Conservation (phyloP, 164 flowering plant genomes). For the Vitis riparia region DNA sequence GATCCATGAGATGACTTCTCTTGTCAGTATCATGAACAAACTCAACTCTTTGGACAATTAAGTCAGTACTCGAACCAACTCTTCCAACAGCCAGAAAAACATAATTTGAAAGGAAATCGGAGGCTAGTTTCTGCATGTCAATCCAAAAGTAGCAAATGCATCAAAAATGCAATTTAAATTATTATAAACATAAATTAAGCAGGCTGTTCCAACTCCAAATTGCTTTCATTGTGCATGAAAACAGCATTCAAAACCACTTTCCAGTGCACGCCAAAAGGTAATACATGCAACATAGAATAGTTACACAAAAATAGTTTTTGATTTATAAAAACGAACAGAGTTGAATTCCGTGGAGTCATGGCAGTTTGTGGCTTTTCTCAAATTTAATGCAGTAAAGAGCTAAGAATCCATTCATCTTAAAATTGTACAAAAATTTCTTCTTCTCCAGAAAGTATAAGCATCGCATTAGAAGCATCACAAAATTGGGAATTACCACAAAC, state of each 20-base stretch:
- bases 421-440: neutral
- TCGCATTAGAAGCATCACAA: neutral
- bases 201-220: neutral
- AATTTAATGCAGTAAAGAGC: neutral
- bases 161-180: neutral
- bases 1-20: slow-evolving; percentile 63
- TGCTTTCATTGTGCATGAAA: neutral
- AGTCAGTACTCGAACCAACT: slow-evolving; percentile 70
- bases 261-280: neutral
- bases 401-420: neutral
- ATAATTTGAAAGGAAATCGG: slow-evolving; percentile 53
- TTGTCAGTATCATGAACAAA: slow-evolving; percentile 55
- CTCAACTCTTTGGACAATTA: slow-evolving; percentile 60
- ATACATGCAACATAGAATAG: neutral
- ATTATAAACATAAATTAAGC: neutral
- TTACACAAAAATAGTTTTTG: too few relatives aligned
- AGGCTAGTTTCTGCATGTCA: slow-evolving; percentile 53
- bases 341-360: neutral
- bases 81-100: slow-evolving; percentile 66
- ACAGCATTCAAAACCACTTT: neutral
- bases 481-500: neutral
- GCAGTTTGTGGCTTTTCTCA: neutral
- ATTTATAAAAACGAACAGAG: neutral
- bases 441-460: too few relatives aligned
- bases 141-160: slow-evolving; percentile 1